Percentiles rank a stretch among this genome's conserved stretches.
Evolutionary conservation across 305 asterid genomes (phyloP).

Genomic region (Salvia sclarea): DNA sequence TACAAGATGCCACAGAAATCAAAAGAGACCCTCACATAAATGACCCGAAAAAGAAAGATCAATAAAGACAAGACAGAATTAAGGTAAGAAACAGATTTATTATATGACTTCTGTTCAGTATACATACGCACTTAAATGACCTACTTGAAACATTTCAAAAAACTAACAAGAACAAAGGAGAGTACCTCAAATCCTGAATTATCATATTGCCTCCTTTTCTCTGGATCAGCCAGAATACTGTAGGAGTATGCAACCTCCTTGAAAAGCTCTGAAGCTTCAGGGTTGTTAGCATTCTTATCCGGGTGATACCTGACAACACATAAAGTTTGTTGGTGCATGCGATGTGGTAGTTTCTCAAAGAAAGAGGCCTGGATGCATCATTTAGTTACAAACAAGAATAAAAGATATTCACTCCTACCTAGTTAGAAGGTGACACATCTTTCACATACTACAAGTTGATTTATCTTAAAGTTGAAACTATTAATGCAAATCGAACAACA

Average conservation of each 20-base stretch:
- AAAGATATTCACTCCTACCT: neutral
- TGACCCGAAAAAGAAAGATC: neutral
- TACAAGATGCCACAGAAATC: constrained; percentile 22
- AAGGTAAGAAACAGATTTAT: neutral
- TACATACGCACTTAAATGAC: neutral
- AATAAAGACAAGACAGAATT: constrained; percentile 4
- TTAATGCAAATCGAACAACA: neutral
- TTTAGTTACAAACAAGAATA: neutral
- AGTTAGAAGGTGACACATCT: constrained; percentile 1
- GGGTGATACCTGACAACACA: constrained; percentile 84
- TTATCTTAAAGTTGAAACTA: constrained; percentile 19
- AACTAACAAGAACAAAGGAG: constrained; percentile 1
- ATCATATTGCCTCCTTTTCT: constrained; percentile 92
- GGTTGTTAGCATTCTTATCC: constrained; percentile 93
- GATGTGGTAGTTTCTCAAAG: neutral
- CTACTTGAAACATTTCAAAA: neutral
- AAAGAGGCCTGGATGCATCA: neutral
- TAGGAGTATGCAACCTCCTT: constrained; percentile 99
- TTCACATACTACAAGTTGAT: constrained; percentile 1
- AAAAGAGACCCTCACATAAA: constrained; percentile 10
- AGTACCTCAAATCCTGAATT: constrained; percentile 88
- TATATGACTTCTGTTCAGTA: neutral
- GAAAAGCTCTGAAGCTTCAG: constrained; percentile 97
- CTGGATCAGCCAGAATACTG: constrained; percentile 93
- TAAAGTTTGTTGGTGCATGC: neutral